Base-by-base conservation (phyloP, 805 yeast species). In the Barnettozyma populi region DNA sequence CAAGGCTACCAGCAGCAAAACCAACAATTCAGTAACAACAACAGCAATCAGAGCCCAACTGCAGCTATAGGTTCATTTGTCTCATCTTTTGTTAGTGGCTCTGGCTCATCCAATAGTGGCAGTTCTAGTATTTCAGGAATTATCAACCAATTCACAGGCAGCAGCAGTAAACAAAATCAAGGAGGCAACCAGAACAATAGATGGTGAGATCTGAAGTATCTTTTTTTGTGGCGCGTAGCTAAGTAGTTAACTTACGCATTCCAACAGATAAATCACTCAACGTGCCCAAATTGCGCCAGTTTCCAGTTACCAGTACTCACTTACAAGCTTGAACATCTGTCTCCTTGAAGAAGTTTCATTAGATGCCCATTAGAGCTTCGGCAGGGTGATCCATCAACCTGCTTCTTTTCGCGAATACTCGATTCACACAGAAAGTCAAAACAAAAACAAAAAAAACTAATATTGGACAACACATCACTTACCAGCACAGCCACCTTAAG, bases 401-500 rank as follows among this genome's bases (percentile, higher is more conserved):
- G 25, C 5, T 23, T 23, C 5, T 8, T 23, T 23, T 23, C 25
- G 25, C 25, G 25, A 23, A 23, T 8, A n/a, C n/a, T n/a, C 8
- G 25, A 23, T 23, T 23, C 25, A 14, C 32, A 11, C 32, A 29
- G 16, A 29, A 14, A 29, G 16, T 4, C 32, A 18, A 35, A 35
- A 35, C 37, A 35, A 35, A 18, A 35, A 35, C 23, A 35, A 16
- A 18, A 35, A 29, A 29, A 29, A 11, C 5, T 11, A 11, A 11
- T 7, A 29, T 29, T 29, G 16, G 32, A 29, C 32, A 29, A 29
- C 32, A 14, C n/a, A 29, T 14, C 32, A 29, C 4, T 11, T 13
- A 13, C 13, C 32, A 29, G n/a, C 32, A 29, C 16, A 29, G 32
- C 32, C 54, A 49, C 76, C 21, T 69, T 82, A 9, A 35, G 37